Evolutionary conservation across 305 asterid genomes (phyloP), one percentile per base, ranked within the genome.

Genomic region (Fraxinus nigra): DNA sequence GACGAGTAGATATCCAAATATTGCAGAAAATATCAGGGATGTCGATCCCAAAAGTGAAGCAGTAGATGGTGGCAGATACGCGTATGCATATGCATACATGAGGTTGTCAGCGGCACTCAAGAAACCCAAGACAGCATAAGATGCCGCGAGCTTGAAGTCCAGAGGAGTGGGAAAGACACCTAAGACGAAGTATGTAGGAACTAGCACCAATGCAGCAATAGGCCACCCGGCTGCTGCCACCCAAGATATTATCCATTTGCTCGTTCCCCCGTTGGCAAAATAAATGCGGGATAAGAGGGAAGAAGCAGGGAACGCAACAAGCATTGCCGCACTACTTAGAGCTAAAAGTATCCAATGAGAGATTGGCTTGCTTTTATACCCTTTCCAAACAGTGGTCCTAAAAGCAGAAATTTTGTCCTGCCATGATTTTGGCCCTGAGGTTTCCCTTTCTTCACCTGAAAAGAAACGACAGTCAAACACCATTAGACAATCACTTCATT

Each of bases 161-260:
- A 90, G 82, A 30, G 95, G 97, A 72, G 97, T 92, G 1, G 98
- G 98, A 38, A 10, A 78, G 48, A 82, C 79, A 81, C 91, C 85
- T 63, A 89, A 63, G 46, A 90, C 16, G 18, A 87, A 87, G 87
- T 92, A 95, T 0, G 85, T 86, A 0, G 97, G 97, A 63, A 92
- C 76, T 78, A 95, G 83, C 82, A 90, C 88, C 3, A 95, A 59
- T 1, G 88, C 89, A 7, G 93, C 89, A 48, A 95, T 86, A 78
- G 98, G 98, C 98, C 97, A 95, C 22, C 98, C 98, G 0, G 95
- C 98, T 33, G 91, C 98, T 1, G 98, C 95, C 28, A 86, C 93
- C 97, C 98, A 95, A 14, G 98, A 93, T 54, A 90, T 90, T 72
- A 95, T 89, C 98, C 98, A 95, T 84, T 93, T 95, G 79, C 97